A percentile compares a stretch with the other conserved stretches of the same genome.
Evolutionary conservation across 805 yeast species (phyloP).

Genomic region (Candida maesae): DNA sequence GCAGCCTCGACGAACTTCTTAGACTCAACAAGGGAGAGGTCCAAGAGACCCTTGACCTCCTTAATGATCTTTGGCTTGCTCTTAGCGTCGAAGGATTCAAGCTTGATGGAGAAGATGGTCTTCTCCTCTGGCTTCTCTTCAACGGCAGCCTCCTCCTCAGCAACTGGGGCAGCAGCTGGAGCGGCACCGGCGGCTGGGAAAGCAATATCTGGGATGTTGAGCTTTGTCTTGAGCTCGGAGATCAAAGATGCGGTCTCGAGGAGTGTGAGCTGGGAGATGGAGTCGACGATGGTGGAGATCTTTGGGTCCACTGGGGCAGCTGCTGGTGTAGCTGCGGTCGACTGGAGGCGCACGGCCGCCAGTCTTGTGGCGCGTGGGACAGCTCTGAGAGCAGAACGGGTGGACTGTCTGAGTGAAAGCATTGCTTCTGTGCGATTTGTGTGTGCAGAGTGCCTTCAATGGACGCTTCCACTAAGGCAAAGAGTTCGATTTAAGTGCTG

Average conservation of each 20-base stretch:
- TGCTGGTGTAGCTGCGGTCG: constrained; percentile 38
- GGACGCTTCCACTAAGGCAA: too few relatives aligned
- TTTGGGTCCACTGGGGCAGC: constrained; percentile 77
- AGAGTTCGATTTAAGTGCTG: too few relatives aligned
- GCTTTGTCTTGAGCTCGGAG: constrained; percentile 69
- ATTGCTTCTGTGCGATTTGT: constrained; percentile 7
- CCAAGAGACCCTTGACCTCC: constrained; percentile 90
- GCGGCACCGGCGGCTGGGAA: constrained; percentile 70
- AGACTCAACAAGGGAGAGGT: constrained; percentile 91
- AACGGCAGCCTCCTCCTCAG: constrained; percentile 67
- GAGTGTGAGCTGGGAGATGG: constrained; percentile 85
- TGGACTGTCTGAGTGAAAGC: constrained; percentile 18
- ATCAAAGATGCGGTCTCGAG: constrained; percentile 90
- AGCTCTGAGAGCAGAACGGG: constrained; percentile 20
- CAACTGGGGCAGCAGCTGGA: constrained; percentile 58
- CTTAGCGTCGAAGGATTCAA: constrained; percentile 92
- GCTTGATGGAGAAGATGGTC: constrained; percentile 87
- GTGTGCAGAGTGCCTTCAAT: background rate
- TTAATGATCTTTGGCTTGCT: constrained; percentile 96
- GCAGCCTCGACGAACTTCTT: constrained; percentile 98
- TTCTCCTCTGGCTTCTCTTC: constrained; percentile 85
- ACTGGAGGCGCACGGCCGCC: constrained; percentile 32
- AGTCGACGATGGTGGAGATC: constrained; percentile 81
- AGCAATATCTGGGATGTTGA: constrained; percentile 92
- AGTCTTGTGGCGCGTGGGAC: constrained; percentile 16